Base-by-base conservation (phyloP, 257 asterid species). In the Anisodus acutangulus region DNA sequence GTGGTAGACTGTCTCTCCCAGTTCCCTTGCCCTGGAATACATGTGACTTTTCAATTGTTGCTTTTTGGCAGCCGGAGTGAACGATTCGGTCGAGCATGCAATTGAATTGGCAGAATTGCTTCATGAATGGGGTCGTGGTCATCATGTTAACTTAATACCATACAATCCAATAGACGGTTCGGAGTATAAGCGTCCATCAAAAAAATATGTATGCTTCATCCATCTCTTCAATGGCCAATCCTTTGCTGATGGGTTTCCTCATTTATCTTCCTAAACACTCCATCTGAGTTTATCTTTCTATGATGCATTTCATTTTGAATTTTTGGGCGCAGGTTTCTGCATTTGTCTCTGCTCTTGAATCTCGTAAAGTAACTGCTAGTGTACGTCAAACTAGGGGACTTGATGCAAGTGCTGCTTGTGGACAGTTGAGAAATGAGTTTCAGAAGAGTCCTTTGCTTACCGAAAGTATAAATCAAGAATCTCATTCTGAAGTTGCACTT, bases 351-450 rank as follows among this genome's bases (percentile, higher is more conserved):
- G 94, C 98, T 88, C 88, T 96, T 2, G 99, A 94, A 90, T 86
- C 98, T 39, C 97, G 88, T 76, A 96, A 91, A 85, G 72, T 96
- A 82, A 96, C 99, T 11, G 95, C 89, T 26, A 96, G 98, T 74
- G 92, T 93, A 12, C 95, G 99, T 22, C 97, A 90, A 90, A 96
- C 99, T 5, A 90, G 98, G 80, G 99, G 99, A 84, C 89, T 94
- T 86, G 98, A 96, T 91, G 99, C 98, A 83, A 90, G 92, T 83
- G 99, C 98, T 78, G 98, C 99, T 66, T 96, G 99, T 88, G 99
- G 99, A 62, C 99, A 96, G 85, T 93, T 96, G 78, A 86, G 98
- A 86, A 96, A 96, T 71, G 95, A 94, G 87, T 92, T 92, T 88
- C 99, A 96, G 91, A 94, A 92, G 91, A 88, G 41, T 39, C 98